Evolutionary conservation across 257 asterid genomes (phyloP).

Genomic region (Hygrophila difformis): DNA sequence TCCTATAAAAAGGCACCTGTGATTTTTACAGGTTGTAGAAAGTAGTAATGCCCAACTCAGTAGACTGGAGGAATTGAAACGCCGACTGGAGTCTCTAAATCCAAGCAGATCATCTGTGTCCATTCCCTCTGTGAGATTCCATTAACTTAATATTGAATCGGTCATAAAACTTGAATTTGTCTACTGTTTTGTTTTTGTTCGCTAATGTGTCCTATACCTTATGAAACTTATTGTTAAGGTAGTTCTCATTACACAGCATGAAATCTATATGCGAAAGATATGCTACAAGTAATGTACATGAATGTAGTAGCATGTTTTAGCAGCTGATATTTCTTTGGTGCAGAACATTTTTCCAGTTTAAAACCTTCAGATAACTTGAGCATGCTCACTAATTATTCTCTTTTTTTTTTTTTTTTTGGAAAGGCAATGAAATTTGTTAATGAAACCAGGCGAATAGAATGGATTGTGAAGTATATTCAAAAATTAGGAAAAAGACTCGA

Average conservation of each 20-base stretch:
- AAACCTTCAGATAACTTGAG: neutral
- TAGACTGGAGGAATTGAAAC: constrained; percentile 88
- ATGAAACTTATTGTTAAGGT: constrained; percentile 3
- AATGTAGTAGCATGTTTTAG: too few species aligned
- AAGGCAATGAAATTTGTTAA: too few species aligned
- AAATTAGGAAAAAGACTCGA: too few species aligned
- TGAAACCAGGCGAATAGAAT: too few species aligned
- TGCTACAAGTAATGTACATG: too few species aligned
- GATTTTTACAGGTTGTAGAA: constrained; percentile 62
- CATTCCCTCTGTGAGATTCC: constrained; percentile 35
- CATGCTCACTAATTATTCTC: neutral
- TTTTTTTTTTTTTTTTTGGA: too few species aligned
- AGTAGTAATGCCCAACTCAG: constrained; percentile 61
- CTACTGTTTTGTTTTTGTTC: constrained; percentile 5
- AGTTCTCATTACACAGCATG: constrained; percentile 6
- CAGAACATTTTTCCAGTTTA: neutral
- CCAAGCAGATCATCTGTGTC: constrained; percentile 60
- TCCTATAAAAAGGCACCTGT: neutral
- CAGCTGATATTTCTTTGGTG: constrained; percentile 2
- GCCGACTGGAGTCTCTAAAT: constrained; percentile 78
- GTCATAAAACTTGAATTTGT: constrained; percentile 1
- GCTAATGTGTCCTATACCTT: neutral
- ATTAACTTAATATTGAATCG: constrained; percentile 13
- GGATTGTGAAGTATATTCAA: too few species aligned
- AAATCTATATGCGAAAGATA: neutral